Conservation (phyloP, 2,329 filamentous ascomycete genomes). For the Alternaria brassicae region DNA sequence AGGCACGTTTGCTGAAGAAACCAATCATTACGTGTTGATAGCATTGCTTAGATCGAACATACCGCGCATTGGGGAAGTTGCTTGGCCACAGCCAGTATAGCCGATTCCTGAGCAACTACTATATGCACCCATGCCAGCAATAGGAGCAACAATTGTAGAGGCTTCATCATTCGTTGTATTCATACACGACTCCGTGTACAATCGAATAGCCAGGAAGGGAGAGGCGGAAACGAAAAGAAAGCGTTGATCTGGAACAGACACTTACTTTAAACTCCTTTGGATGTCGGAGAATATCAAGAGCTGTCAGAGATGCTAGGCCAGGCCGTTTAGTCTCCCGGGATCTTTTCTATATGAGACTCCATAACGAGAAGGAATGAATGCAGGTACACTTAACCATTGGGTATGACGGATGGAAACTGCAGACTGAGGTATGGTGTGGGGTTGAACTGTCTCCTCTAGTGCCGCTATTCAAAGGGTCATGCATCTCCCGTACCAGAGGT, state of each 20-base stretch:
- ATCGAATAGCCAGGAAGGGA: neutral
- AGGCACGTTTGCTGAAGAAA: constrained; percentile 25
- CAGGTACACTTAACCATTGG: constrained; percentile 7
- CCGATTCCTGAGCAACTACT: constrained; percentile 22
- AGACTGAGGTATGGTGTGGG: constrained; percentile 7
- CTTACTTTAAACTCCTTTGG: constrained; percentile 1
- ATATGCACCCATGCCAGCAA: constrained; percentile 24
- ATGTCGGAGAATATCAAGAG: constrained; percentile 8
- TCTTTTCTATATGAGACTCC: constrained; percentile 9
- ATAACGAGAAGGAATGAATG: constrained; percentile 8
- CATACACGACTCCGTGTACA: neutral
- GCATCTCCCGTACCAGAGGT: constrained; percentile 7
- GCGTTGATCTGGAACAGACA: constrained; percentile 1
- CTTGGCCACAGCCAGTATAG: constrained; percentile 16
- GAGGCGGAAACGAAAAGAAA: neutral
- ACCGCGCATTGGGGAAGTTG: constrained; percentile 30
- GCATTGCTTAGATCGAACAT: constrained; percentile 9
- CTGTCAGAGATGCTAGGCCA: constrained; percentile 3
- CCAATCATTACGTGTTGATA: constrained; percentile 1
- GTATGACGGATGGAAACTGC: constrained; percentile 7
- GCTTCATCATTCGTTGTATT: constrained; percentile 23
- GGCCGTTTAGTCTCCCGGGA: constrained; percentile 4
- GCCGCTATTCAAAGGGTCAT: constrained; percentile 7
- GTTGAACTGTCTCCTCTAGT: constrained; percentile 5
- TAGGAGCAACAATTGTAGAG: constrained; percentile 23